Percentiles rank a stretch among this genome's conserved stretches.
Conservation (phyloP, 2,329 filamentous ascomycete genomes). For the Talaromyces sp. region DNA sequence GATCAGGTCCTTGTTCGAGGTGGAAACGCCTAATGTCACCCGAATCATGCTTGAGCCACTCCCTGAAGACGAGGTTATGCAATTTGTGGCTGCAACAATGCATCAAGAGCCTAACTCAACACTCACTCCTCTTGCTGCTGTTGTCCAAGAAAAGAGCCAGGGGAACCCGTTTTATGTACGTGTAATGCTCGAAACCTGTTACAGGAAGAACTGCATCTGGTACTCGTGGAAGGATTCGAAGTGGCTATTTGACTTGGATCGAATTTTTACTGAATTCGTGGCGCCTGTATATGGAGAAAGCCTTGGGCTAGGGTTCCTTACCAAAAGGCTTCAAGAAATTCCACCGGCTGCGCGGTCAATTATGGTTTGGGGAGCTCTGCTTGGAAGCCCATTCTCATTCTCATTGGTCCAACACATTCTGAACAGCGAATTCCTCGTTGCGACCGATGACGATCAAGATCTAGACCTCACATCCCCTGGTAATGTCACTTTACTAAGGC, state of each 20-base stretch:
- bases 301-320: constrained; percentile 80
- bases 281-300: constrained; percentile 77
- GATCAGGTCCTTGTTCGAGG: constrained; percentile 44
- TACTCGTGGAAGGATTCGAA: constrained; percentile 82
- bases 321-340: constrained; percentile 74
- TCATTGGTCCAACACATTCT: constrained; percentile 76
- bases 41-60: constrained; percentile 73
- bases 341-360: constrained; percentile 74
- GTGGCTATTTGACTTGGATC: constrained; percentile 86
- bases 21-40: constrained; percentile 63
- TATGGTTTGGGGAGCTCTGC: constrained; percentile 80
- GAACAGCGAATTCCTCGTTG: constrained; percentile 70
- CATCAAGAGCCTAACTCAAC: constrained; percentile 70
- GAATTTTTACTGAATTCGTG: constrained; percentile 81
- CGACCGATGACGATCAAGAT: constrained; percentile 48
- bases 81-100: constrained; percentile 81
- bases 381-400: constrained; percentile 84
- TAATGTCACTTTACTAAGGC: constrained; percentile 54
- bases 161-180: constrained; percentile 91
- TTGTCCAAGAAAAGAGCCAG: constrained; percentile 84
- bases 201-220: constrained; percentile 84
- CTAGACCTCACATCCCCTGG: constrained; percentile 42
- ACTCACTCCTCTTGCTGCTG: constrained; percentile 74
- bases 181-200: constrained; percentile 85
- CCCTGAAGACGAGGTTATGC: constrained; percentile 74